Evolutionary conservation across 352 stramenopile species (phyloP), one percentile per base, ranked within the genome.

Genomic region (Globisporangium abappressorium): DNA sequence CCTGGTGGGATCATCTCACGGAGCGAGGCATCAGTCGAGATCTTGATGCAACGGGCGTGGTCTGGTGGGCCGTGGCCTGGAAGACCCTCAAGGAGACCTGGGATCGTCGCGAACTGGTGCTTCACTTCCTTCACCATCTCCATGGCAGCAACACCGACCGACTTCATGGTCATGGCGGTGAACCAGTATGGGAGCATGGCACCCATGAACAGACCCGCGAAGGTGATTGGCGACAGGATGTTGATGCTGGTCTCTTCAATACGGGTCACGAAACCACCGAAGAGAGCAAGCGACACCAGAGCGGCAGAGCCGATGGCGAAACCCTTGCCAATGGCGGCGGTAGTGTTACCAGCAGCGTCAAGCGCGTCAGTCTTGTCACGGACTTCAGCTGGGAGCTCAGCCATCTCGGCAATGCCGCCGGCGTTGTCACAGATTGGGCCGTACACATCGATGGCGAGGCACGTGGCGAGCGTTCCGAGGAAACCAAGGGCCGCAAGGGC

Each of bases 171-270:
- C 90, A 99, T 85, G 33, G 98, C 98, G 66, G 95, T 98, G 83
- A 99, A 99, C 84, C 97, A 99, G 85, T 99, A 99, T n/a, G 98
- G 98, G 62, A 99, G 93, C 96, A 99, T 99, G 68, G 97, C 97
- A 73, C 98, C 98, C 81, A 99, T 98, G 70, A 99, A 97, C 66
- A 99, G 83, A 82, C 98, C 98, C 68, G 97, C 93, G 81, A 99
- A 99, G 22, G 97, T 99, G 64, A 99, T 93, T 28, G 98, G 97
- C 64, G 95, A 89, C 64, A 99, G 80, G 74, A 99, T 98, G 86
- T 99, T 99, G 72, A 99, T 98, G 56, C 78, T 89, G 36, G 68
- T 97, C 76, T 97, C 88, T 69, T 97, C 92, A 71, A 99, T 98
- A 80, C 96, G 97, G 49, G 96, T 98, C 38, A 99, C 97, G 73